These are phyloP conservation scores for Xylaria digitata DNA, from an alignment of 2,329 filamentous ascomycete species.

Conservation along the genomic window DNA sequence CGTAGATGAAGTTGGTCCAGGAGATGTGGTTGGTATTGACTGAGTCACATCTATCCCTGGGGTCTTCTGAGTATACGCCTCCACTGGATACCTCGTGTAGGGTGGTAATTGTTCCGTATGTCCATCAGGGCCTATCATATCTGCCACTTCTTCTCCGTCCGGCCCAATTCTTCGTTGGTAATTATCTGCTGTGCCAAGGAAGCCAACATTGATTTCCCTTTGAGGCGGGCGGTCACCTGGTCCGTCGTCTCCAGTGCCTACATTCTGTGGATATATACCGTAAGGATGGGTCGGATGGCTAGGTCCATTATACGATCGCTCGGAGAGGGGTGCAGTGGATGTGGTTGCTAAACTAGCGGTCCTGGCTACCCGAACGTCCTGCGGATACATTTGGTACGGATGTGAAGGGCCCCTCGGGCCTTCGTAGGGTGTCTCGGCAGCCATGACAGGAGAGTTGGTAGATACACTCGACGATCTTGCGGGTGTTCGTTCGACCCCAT, in stretches of 20 bases:
- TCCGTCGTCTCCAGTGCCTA: slow-evolving; percentile 66
- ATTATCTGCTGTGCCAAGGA: slow-evolving; percentile 72
- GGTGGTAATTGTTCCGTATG: slow-evolving; percentile 92
- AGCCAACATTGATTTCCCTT: slow-evolving; percentile 75
- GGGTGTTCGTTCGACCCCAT: slow-evolving; percentile 53
- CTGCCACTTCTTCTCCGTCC: slow-evolving; percentile 86
- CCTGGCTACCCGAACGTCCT: slow-evolving; percentile 65
- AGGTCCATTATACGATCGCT: slow-evolving; percentile 68
- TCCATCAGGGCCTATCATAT: slow-evolving; percentile 87
- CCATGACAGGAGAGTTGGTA: slow-evolving; percentile 54
- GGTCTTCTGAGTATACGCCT: slow-evolving; percentile 69
- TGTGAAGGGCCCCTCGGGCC: slow-evolving; percentile 81
- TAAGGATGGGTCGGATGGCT: slow-evolving; percentile 85
- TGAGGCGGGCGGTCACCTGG: slow-evolving; percentile 46
- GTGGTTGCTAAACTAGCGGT: slow-evolving; percentile 77
- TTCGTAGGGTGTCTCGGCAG: slow-evolving; percentile 72
- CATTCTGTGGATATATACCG: slow-evolving; percentile 85
- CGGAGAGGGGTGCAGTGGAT: slow-evolving; percentile 71
- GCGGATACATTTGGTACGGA: slow-evolving; percentile 86
- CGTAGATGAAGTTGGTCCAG: slow-evolving; percentile 7
- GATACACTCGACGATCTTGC: slow-evolving; percentile 51
- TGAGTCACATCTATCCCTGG: slow-evolving; percentile 48
- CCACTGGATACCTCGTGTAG: slow-evolving; percentile 89
- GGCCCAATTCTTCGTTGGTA: slow-evolving; percentile 81
- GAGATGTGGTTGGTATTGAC: slow-evolving; percentile 22